Conservation (phyloP, 2,329 filamentous ascomycete species). For the Fusarium penzigii region DNA sequence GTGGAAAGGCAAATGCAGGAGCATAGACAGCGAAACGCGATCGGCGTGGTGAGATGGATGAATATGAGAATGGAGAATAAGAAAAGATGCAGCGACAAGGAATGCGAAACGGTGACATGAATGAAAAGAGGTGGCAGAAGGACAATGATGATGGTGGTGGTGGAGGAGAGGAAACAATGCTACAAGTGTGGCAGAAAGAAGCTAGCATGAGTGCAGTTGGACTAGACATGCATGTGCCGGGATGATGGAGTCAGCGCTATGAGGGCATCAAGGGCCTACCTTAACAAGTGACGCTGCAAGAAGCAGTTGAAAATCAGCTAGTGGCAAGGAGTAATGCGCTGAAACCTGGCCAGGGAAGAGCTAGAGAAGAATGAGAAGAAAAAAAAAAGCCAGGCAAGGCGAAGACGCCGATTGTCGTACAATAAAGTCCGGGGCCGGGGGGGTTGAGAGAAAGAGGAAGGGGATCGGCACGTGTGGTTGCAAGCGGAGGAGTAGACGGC, state of each 20-base stretch:
- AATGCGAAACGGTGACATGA: no score
- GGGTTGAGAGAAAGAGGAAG: conserved; percentile 10
- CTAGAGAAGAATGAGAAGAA: conserved; percentile 23
- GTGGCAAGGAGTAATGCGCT: conserved; percentile 22
- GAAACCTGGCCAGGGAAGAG: conserved; percentile 25
- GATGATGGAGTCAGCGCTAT: conserved; percentile 27
- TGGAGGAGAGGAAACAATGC: no score
- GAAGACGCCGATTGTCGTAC: conserved; percentile 21
- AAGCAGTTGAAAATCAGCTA: not conserved
- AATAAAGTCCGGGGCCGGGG: conserved; percentile 23
- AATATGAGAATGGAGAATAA: no score
- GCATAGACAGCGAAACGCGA: no score
- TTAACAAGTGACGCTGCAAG: conserved; percentile 2
- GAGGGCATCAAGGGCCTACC: conserved; percentile 25
- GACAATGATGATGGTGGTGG: no score
- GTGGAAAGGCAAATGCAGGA: not conserved
- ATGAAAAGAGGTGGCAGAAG: no score
- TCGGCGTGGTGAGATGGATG: no score
- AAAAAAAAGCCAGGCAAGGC: conserved; percentile 17
- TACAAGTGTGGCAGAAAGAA: conserved; percentile 2
- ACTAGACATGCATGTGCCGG: conserved; percentile 25
- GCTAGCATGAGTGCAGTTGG: not conserved
- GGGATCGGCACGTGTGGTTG: conserved; percentile 28
- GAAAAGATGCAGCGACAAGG: no score
- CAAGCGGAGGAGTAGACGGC: conserved; percentile 20